A percentile compares a stretch with the other conserved stretches of the same genome.
These are phyloP conservation scores for Neofusicoccum cordaticola DNA, from an alignment of 2,329 filamentous ascomycete species.

Conservation along the genomic window DNA sequence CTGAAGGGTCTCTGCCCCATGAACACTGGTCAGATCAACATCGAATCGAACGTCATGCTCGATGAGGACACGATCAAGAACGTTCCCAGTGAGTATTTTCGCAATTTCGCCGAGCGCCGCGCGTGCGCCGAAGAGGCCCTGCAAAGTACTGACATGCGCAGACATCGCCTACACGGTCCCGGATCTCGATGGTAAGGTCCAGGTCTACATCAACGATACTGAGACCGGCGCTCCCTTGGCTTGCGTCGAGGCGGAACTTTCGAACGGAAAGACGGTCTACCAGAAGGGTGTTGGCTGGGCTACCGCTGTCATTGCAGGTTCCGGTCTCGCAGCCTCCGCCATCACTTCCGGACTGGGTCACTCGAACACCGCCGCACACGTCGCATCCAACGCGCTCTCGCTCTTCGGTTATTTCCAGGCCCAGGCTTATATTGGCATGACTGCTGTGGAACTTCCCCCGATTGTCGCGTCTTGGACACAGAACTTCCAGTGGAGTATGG, in stretches of 20 bases:
- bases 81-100: conserved; percentile 60
- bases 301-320: conserved; percentile 80
- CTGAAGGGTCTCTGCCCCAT: conserved; percentile 84
- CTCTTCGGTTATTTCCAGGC: conserved; percentile 93
- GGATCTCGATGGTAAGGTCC: conserved; percentile 83
- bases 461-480: conserved; percentile 92
- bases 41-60: conserved; percentile 64
- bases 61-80: conserved; percentile 58
- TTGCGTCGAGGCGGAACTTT: conserved; percentile 83
- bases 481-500: conserved; percentile 98
- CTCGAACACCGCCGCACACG: conserved; percentile 89
- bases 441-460: conserved; percentile 75
- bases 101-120: background rate
- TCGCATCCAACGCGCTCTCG: conserved; percentile 90
- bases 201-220: conserved; percentile 74
- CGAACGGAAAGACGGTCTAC: conserved; percentile 90
- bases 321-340: conserved; percentile 80
- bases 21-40: conserved; percentile 76
- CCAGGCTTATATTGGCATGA: conserved; percentile 87
- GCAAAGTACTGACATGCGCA: conserved; percentile 28
- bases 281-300: conserved; percentile 85
- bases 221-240: conserved; percentile 65
- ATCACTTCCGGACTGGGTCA: conserved; percentile 87
- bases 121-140: background rate
- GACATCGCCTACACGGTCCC: conserved; percentile 83